phyloP scores from a whole-genome alignment of 2,329 filamentous ascomycete genomes.

The Aspergillus glaucus region DNA sequence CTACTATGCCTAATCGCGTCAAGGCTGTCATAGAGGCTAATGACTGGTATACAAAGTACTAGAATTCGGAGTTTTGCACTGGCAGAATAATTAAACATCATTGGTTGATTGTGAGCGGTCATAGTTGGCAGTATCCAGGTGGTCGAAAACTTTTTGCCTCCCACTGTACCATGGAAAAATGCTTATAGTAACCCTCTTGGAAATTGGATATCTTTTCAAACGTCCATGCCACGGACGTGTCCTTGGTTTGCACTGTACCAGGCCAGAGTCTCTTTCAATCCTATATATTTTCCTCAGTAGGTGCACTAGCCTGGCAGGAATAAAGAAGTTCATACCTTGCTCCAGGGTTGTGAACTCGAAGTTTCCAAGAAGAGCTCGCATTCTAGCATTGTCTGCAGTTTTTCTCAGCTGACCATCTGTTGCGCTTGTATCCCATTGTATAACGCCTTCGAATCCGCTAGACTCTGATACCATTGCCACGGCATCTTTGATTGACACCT shows the following conservation, averaged over 20 bases:
- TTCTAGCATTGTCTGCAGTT: not conserved
- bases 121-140: no score
- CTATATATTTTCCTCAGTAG: not conserved
- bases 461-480: not conserved
- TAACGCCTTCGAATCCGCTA: not conserved
- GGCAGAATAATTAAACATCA: no score
- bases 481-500: constrained; percentile 1
- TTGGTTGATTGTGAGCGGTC: no score
- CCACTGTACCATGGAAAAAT: not conserved
- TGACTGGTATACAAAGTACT: no score
- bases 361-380: not conserved
- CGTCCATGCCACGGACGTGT: not conserved
- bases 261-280: not conserved
- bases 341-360: not conserved
- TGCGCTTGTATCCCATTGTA: not conserved
- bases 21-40: no score
- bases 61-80: no score
- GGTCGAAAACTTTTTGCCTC: no score
- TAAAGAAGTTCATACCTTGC: not conserved
- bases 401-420: constrained; percentile 1
- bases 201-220: not conserved
- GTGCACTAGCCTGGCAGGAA: not conserved
- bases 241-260: not conserved
- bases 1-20: no score
- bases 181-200: not conserved